Evolutionary conservation across 805 yeast species (phyloP), one percentile per base, ranked within the genome.

Genomic region (Wickerhamiella sergipiensis): DNA sequence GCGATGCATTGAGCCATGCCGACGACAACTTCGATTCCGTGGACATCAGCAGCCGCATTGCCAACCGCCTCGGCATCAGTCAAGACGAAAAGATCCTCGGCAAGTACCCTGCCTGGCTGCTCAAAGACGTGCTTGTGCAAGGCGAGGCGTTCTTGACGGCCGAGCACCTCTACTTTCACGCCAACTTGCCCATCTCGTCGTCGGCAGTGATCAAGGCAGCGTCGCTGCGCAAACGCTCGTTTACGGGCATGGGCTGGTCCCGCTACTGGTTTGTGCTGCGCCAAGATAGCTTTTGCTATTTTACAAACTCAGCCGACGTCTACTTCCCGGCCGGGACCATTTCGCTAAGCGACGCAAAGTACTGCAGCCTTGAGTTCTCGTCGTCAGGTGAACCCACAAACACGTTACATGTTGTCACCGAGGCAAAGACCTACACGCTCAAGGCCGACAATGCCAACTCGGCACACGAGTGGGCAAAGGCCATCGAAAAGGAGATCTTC

Each of bases 231-330:
- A 66, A 78, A 66, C 49, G 63, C 72, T 0, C 67, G 66, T 7
- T 57, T 9, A 48, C 52, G 1, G 44, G 46, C 7, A 29, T 53
- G 54, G 44, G 67, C 72, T 2, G 59, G 66, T 13, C 59, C 24
- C 72, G 94, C 46, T 82, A 75, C 61, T 90, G 97, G 96, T 87
- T 87, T 6, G 77, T 87, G 0, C 68, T 90, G 53, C 72, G 83
- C 56, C 79, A 79, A 39, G 80, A 80, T 45, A 75, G 87, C 0
- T 71, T 90, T 17, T 74, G 85, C 2, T 71, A 85, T 39, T 88
- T 83, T 64, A 68, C 76, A 8, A 77, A 76, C 7, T 76, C 95
- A 1, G 80, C 86, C 0, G 95, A 88, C 52, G 67, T 83, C n/a
- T 87, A 88, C 64, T 88, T 87, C 67, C 97, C 97, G 0, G 70